Conservation (phyloP, 495 filamentous ascomycete species). For the Cryomyces minteri region DNA sequence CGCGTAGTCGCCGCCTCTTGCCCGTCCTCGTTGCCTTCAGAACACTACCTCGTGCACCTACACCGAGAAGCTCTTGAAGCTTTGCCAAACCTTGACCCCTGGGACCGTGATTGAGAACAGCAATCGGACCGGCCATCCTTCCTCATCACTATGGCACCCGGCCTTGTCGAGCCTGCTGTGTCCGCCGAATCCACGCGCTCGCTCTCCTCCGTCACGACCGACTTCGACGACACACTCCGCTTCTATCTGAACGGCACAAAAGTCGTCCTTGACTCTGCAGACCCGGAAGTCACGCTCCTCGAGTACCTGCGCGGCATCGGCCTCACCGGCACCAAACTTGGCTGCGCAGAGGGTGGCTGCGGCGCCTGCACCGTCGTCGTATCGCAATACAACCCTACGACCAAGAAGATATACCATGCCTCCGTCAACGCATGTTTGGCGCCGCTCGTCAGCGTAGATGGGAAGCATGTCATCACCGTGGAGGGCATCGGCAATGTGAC, state of each 20-base stretch:
- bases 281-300: constrained; percentile 82
- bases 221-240: constrained; percentile 40
- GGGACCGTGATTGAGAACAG: too few species aligned
- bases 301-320: constrained; percentile 87
- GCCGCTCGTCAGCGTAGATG: constrained; percentile 79
- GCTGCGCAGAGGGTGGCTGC: constrained; percentile 90
- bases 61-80: too few species aligned
- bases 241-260: constrained; percentile 95
- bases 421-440: constrained; percentile 90
- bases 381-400: constrained; percentile 82
- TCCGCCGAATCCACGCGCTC: constrained; percentile 23
- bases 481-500: constrained; percentile 91
- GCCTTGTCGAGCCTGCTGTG: constrained; percentile 33
- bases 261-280: constrained; percentile 54
- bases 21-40: too few species aligned
- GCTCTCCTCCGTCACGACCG: constrained; percentile 36
- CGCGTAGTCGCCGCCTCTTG: too few species aligned
- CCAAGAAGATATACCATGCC: constrained; percentile 76
- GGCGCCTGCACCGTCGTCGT: constrained; percentile 94
- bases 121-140: too few species aligned
- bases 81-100: too few species aligned
- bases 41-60: too few species aligned
- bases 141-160: constrained; percentile 35
- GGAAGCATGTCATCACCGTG: constrained; percentile 95
- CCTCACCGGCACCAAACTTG: constrained; percentile 45